phyloP scores from a whole-genome alignment of 2,329 filamentous ascomycete genomes.

The Colletotrichum lini region DNA sequence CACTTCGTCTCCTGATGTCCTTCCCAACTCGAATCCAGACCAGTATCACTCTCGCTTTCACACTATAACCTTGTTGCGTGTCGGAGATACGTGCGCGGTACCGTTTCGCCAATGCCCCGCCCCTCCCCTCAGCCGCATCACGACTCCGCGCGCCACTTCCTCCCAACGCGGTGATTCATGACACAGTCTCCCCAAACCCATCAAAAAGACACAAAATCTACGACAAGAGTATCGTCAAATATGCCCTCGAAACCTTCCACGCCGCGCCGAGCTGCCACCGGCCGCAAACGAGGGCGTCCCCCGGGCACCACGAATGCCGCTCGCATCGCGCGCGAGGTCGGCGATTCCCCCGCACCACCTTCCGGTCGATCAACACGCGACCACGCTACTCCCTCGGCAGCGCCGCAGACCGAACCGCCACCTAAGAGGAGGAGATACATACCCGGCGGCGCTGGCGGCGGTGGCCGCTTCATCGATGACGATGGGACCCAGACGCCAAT shows the following conservation, averaged over 20 bases:
- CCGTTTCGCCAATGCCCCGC: constrained; percentile 43
- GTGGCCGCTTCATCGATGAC: constrained; percentile 85
- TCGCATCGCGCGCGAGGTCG: constrained; percentile 56
- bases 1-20: constrained; percentile 50
- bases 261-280: constrained; percentile 58
- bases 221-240: constrained; percentile 22
- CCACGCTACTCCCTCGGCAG: constrained; percentile 31
- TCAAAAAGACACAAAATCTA: constrained; percentile 30
- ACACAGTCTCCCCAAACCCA: constrained; percentile 25
- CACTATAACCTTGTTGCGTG: constrained; percentile 44
- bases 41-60: constrained; percentile 27
- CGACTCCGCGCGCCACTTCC: constrained; percentile 45
- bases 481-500: constrained; percentile 72
- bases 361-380: constrained; percentile 54
- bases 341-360: constrained; percentile 49
- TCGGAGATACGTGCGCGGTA: constrained; percentile 41
- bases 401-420: constrained; percentile 66
- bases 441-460: constrained; percentile 88
- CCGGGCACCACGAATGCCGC: constrained; percentile 59
- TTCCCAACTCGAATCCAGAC: constrained; percentile 30
- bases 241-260: constrained; percentile 55
- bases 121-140: constrained; percentile 41
- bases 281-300: constrained; percentile 64
- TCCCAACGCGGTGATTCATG: constrained; percentile 46
- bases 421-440: constrained; percentile 83